Conservation (phyloP, 768 basidiomycete species). For the Boletus bicolor region DNA sequence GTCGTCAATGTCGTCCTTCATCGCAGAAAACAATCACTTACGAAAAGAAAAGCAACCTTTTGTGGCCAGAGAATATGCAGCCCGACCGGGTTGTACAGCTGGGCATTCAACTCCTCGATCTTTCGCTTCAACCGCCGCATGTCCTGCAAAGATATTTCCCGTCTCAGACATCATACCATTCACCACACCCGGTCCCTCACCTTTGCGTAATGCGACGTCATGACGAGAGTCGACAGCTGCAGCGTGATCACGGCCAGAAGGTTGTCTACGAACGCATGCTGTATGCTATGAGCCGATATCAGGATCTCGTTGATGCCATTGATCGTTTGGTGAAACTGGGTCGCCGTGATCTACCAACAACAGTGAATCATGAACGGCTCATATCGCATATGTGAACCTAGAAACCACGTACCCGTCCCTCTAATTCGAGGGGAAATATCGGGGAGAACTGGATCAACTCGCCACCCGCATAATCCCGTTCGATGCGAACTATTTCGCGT, state of each 20-base stretch:
- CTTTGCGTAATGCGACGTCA: conserved; percentile 78
- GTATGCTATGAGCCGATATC: conserved; percentile 80
- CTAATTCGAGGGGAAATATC: conserved; percentile 87
- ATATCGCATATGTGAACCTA: not conserved
- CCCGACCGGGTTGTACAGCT: conserved; percentile 80
- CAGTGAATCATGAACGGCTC: not conserved
- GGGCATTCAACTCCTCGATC: conserved; percentile 66
- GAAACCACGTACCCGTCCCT: conserved; percentile 70
- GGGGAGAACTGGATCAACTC: conserved; percentile 89
- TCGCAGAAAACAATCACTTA: conserved; percentile 44
- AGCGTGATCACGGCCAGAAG: conserved; percentile 72
- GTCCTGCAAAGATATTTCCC: conserved; percentile 49
- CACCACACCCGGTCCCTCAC: conserved; percentile 35
- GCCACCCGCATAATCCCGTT: conserved; percentile 88
- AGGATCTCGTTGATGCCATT: conserved; percentile 87
- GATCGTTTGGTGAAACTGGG: conserved; percentile 85
- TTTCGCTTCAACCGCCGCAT: conserved; percentile 62
- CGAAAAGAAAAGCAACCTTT: conserved; percentile 85
- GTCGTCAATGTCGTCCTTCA: not conserved
- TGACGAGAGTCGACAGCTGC: conserved; percentile 71
- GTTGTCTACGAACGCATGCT: conserved; percentile 74
- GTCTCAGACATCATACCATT: conserved; percentile 7
- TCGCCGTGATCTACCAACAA: conserved; percentile 72
- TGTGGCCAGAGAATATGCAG: conserved; percentile 85
- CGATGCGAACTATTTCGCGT: conserved; percentile 86